phyloP scores from a whole-genome alignment of 768 basidiomycete genomes.

The Pholiota conissans region DNA sequence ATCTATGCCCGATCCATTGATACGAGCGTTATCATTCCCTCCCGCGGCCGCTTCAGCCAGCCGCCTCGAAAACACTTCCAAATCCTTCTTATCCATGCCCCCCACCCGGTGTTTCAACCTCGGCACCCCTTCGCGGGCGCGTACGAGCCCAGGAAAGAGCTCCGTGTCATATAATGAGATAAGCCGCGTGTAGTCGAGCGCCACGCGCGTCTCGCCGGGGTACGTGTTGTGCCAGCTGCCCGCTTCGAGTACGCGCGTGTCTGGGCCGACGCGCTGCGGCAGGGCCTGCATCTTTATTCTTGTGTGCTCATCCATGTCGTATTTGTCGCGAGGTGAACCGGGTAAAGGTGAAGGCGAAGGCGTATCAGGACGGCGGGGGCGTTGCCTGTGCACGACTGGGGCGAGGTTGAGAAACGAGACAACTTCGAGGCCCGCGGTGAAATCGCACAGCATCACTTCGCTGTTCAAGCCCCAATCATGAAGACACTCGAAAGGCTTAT shows the following conservation, averaged over 20 bases:
- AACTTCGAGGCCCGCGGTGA: slow-evolving; percentile 36
- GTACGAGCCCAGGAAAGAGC: slow-evolving; percentile 36
- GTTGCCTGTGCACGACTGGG: neutral
- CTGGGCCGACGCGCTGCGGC: neutral
- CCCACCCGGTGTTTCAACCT: slow-evolving; percentile 35
- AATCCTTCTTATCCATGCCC: slow-evolving; percentile 30
- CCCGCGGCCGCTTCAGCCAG: slow-evolving; percentile 26
- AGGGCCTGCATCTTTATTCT: too few relatives aligned
- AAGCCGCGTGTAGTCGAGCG: slow-evolving; percentile 39
- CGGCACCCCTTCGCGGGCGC: slow-evolving; percentile 26
- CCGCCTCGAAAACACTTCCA: slow-evolving; percentile 17
- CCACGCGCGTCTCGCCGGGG: slow-evolving; percentile 45
- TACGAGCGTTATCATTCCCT: slow-evolving; percentile 3
- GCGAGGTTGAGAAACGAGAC: slow-evolving; percentile 40
- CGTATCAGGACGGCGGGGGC: neutral
- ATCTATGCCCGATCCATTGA: slow-evolving; percentile 28
- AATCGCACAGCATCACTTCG: slow-evolving; percentile 51
- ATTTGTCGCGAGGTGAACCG: too few relatives aligned
- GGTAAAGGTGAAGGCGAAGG: neutral
- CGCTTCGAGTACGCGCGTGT: slow-evolving; percentile 28
- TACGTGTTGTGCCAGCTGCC: slow-evolving; percentile 41
- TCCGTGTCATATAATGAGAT: slow-evolving; percentile 44
- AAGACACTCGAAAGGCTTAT: too few relatives aligned
- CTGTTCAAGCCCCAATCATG: too few relatives aligned
- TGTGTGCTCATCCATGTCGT: too few relatives aligned